These are phyloP conservation scores for Zelopaecilomyces penicillatus DNA, from an alignment of 2,329 filamentous ascomycete genomes.

Conservation along the genomic window DNA sequence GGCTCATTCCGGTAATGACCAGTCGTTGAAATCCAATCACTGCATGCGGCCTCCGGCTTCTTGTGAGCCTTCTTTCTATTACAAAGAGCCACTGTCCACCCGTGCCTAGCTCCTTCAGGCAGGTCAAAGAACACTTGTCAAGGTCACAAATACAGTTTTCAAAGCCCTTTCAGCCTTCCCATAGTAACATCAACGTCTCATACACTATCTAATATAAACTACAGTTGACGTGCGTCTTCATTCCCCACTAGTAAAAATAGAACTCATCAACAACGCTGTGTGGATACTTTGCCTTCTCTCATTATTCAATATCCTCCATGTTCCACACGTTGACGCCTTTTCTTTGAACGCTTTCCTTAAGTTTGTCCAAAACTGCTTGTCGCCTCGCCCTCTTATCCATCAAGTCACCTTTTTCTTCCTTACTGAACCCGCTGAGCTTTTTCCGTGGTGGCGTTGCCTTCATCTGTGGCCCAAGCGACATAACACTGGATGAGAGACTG, in stretches of 20 bases:
- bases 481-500: slow-evolving; percentile 25
- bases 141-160: too few relatives aligned
- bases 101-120: too few relatives aligned
- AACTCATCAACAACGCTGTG: not conserved
- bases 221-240: not conserved
- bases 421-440: slow-evolving; percentile 54
- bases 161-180: too few relatives aligned
- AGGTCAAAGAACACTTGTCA: too few relatives aligned
- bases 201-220: too few relatives aligned
- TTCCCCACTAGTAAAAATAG: not conserved
- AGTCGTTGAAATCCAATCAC: too few relatives aligned
- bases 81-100: too few relatives aligned
- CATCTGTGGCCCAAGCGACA: slow-evolving; percentile 32
- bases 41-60: too few relatives aligned
- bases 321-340: slow-evolving; percentile 42
- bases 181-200: too few relatives aligned
- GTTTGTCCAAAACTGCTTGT: slow-evolving; percentile 42
- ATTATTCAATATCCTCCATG: slow-evolving; percentile 40
- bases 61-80: too few relatives aligned
- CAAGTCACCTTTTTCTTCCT: slow-evolving; percentile 48
- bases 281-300: not conserved
- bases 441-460: slow-evolving; percentile 44
- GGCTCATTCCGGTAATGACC: too few relatives aligned
- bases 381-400: slow-evolving; percentile 46
- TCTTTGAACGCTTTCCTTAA: slow-evolving; percentile 41